Base-by-base conservation (phyloP, 2,329 filamentous ascomycete species). In the Escovopsis sp. region DNA sequence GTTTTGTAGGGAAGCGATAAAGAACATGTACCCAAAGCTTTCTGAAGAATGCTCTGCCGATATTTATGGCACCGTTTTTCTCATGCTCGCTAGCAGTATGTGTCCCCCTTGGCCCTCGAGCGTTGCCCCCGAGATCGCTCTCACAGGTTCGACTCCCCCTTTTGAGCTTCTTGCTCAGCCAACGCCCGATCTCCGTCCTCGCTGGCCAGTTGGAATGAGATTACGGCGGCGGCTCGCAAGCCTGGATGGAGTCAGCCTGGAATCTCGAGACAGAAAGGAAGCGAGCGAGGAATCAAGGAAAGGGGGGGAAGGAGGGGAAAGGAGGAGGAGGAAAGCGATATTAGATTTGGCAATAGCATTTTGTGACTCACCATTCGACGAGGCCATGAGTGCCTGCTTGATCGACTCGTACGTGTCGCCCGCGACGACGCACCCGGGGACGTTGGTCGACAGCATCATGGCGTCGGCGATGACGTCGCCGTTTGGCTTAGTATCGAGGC, bases 391-490 rank as follows among this genome's bases (percentile, higher is more conserved):
- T 5, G 44, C 44, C 41, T 46, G 41, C n/a, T 43, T 46, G 11
- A 46, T 44, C 15, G 39, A 42, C 26, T 44, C 42, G 18, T 41
- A 26, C 6, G 60, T 66, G 54, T 79, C 73, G 0, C 74, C 74
- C 1, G 60, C 69, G 0, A 71, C 72, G 55, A 70, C 75, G 3
- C 71, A 67, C 0, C 73, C 73, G 3, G 57, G 54, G 0, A 73
- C 62, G 42, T 54, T 70, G 4, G 72, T 73, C 52, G 66, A 60
- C 35, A 66, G 60, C 49, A 73, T 70, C 33, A 70, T 69, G 2
- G 53, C 48, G 18, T 55, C 56, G 0, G 56, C 54, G 42, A 65
- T 60, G 28, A 75, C 60, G 32, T 70, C 65, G 0, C 69, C 70
- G 26, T 52, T 53, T 0, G 58, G 54, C 12, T 57, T 55, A n/a